These are phyloP conservation scores for Helichrysum umbraculigerum DNA, from an alignment of 129 eudicot genomes.

Conservation along the genomic window DNA sequence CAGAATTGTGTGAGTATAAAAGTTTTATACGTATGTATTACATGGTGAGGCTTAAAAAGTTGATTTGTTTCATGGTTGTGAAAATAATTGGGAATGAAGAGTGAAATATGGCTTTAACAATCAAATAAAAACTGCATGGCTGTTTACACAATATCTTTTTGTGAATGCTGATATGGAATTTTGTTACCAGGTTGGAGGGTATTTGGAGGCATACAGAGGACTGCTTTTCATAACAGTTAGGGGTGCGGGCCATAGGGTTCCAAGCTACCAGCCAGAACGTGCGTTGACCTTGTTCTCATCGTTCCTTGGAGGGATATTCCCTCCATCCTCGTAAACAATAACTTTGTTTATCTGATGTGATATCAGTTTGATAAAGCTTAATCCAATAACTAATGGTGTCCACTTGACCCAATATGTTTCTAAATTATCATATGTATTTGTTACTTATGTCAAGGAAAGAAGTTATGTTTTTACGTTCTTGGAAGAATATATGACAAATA, in stretches of 20 bases:
- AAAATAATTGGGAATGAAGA: constrained; percentile 13
- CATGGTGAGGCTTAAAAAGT: neutral
- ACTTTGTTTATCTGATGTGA: constrained; percentile 8
- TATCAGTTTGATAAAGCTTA: neutral
- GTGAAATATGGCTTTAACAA: neutral
- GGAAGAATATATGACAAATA: neutral
- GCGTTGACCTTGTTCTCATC: constrained; percentile 35
- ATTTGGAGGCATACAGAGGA: constrained; percentile 37
- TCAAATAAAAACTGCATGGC: neutral
- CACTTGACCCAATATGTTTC: constrained; percentile 11
- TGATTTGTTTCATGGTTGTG: constrained; percentile 5
- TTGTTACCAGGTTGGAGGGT: constrained; percentile 41
- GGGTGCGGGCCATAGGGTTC: constrained; percentile 38
- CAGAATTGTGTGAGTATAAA: neutral
- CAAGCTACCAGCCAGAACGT: constrained; percentile 38
- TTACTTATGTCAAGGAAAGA: neutral
- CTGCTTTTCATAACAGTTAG: neutral
- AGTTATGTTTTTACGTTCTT: neutral
- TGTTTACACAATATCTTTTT: neutral
- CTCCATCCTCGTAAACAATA: constrained; percentile 33
- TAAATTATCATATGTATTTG: constrained; percentile 1
- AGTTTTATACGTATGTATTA: neutral
- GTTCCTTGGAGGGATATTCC: constrained; percentile 25
- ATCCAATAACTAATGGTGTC: constrained; percentile 19
- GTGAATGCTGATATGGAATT: neutral